phyloP scores from a whole-genome alignment of 805 yeast species.

The Saccharomyces mikatae region DNA sequence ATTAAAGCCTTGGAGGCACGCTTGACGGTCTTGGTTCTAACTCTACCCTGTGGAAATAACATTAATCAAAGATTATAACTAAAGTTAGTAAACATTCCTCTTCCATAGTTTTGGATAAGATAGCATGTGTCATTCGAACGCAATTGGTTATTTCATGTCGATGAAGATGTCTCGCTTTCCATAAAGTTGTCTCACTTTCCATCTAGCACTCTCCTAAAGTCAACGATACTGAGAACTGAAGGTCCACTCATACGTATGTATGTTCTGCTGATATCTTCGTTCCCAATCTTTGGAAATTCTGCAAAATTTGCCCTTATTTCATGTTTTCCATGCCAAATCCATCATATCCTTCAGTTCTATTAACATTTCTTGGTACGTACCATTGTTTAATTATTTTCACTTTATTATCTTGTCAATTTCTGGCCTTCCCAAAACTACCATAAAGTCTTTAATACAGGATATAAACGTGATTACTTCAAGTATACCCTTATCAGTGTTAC shows the following conservation, averaged over 20 bases:
- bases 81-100: neutral
- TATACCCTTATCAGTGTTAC: neutral
- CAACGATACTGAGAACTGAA: neutral
- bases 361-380: neutral
- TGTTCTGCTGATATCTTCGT: neutral
- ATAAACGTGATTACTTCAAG: neutral
- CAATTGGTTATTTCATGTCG: neutral
- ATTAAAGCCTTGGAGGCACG: constrained; percentile 99
- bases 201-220: neutral
- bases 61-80: neutral
- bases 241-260: neutral
- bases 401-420: neutral
- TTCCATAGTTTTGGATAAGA: neutral
- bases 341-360: neutral
- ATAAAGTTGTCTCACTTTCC: neutral
- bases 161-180: neutral
- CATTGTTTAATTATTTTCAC: neutral
- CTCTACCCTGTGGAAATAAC: constrained; percentile 75
- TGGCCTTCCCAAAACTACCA: neutral
- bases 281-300: neutral
- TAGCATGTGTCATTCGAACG: neutral
- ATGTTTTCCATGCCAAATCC: neutral
- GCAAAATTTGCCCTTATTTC: neutral
- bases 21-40: constrained; percentile 99
- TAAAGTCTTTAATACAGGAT: neutral